Evolutionary conservation across 257 asterid genomes (phyloP).

Genomic region (Salvia miltiorrhiza): DNA sequence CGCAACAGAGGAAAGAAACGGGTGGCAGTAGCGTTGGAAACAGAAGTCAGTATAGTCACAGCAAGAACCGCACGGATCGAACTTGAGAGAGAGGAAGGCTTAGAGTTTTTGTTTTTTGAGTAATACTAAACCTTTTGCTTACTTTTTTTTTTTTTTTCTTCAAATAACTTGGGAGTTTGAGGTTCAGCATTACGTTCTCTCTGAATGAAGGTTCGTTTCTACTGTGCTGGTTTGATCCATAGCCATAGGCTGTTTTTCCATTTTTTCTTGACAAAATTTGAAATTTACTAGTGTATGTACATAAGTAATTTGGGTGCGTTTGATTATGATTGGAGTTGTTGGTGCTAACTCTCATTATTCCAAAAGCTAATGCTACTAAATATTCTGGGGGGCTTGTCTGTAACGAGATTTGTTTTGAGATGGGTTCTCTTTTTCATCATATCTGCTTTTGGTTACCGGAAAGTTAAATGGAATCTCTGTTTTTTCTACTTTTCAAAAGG

Average conservation of each 20-base stretch:
- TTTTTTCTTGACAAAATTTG: slow-evolving; percentile 7
- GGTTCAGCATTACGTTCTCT: slow-evolving; percentile 21
- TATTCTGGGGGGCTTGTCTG: slow-evolving; percentile 14
- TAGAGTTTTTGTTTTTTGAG: slow-evolving; percentile 17
- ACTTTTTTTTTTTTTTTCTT: slow-evolving; percentile 5
- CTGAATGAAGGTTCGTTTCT: slow-evolving; percentile 18
- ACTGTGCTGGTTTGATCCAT: slow-evolving; percentile 9
- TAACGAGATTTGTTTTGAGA: slow-evolving; percentile 22
- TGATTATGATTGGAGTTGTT: slow-evolving; percentile 15
- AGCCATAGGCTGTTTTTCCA: not conserved
- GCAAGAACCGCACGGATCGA: slow-evolving; percentile 58
- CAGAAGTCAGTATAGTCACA: slow-evolving; percentile 35
- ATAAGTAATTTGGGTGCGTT: slow-evolving; percentile 21
- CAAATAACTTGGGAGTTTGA: slow-evolving; percentile 30
- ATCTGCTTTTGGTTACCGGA: slow-evolving; percentile 26
- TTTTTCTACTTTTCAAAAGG: slow-evolving; percentile 37
- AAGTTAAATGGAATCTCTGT: slow-evolving; percentile 46
- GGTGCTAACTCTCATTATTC: slow-evolving; percentile 27
- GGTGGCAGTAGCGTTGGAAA: slow-evolving; percentile 24
- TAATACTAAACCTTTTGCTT: slow-evolving; percentile 19
- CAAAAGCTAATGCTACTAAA: slow-evolving; percentile 24
- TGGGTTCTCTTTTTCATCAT: slow-evolving; percentile 16
- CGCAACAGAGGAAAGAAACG: slow-evolving; percentile 58
- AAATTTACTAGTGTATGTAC: slow-evolving; percentile 27
- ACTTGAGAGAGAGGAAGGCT: slow-evolving; percentile 26